Evolutionary conservation across 768 basidiomycete species (phyloP).

Genomic region (Leucosporidium creatinivorum): DNA sequence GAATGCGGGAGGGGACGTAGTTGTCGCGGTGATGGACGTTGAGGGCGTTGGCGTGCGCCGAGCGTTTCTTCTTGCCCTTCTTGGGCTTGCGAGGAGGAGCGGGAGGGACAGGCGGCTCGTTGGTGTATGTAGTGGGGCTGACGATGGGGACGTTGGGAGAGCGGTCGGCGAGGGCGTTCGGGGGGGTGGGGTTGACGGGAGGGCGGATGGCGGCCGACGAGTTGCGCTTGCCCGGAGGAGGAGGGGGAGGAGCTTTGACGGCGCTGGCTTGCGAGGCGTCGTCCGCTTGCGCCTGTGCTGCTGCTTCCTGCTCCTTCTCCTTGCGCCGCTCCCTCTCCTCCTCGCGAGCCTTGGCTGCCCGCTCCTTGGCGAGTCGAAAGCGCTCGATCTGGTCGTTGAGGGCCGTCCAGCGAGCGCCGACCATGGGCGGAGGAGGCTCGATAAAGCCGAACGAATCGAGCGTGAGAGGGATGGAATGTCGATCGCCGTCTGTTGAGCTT

Average conservation of each 20-base stretch:
- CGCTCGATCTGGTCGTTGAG: slow-evolving; percentile 28
- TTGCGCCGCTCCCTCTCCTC: slow-evolving; percentile 22
- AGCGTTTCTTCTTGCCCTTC: slow-evolving; percentile 87
- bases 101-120: background rate
- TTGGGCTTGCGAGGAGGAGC: slow-evolving; percentile 32
- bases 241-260: background rate
- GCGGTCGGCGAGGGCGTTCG: background rate
- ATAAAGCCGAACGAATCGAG: slow-evolving; percentile 24
- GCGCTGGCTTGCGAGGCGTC: background rate
- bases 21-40: slow-evolving; percentile 94
- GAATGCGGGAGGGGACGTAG: slow-evolving; percentile 78
- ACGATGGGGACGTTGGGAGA: background rate
- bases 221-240: background rate
- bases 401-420: slow-evolving; percentile 19
- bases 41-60: slow-evolving; percentile 79
- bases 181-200: background rate
- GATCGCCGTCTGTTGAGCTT: slow-evolving; percentile 15
- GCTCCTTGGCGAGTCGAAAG: slow-evolving; percentile 27
- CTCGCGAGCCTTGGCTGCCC: slow-evolving; percentile 23
- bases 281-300: background rate
- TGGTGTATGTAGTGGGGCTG: background rate
- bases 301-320: slow-evolving; percentile 23
- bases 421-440: background rate
- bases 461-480: background rate
- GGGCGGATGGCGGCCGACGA: background rate